A percentile compares a stretch with the other conserved stretches of the same genome.
Evolutionary conservation across 2,329 filamentous ascomycete species (phyloP).

Genomic region (Talaromyces verruculosus): DNA sequence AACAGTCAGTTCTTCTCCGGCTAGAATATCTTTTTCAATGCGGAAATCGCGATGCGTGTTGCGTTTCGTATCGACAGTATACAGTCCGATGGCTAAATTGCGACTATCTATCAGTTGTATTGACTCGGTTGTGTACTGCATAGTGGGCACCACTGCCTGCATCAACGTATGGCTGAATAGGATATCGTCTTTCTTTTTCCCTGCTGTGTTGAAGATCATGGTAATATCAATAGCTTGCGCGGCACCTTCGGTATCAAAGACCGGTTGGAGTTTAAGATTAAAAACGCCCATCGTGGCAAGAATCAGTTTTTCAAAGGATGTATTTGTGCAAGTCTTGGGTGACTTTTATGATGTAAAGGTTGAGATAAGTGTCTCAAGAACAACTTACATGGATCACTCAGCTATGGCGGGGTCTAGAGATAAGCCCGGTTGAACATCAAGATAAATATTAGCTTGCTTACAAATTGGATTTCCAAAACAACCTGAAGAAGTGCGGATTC

Average conservation of each 20-base stretch:
- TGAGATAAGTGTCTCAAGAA: not conserved
- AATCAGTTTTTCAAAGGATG: not conserved
- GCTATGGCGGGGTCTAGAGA: not conserved
- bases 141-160: slow-evolving; percentile 1
- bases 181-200: not conserved
- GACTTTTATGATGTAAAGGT: not conserved
- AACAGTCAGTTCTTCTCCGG: not conserved
- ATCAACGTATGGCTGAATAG: not conserved
- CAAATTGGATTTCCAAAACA: not conserved
- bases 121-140: slow-evolving; percentile 1
- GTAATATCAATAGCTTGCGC: slow-evolving; percentile 1
- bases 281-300: not conserved
- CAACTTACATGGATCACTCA: not conserved
- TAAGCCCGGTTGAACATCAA: not conserved
- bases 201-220: not conserved
- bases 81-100: not conserved
- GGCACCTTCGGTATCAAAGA: not conserved
- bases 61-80: slow-evolving; percentile 6
- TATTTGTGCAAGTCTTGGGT: not conserved
- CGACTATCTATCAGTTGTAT: not conserved
- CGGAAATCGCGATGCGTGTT: slow-evolving; percentile 1
- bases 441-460: not conserved
- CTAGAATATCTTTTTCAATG: not conserved
- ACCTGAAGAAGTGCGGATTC: no score
- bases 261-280: not conserved